phyloP scores from a whole-genome alignment of 257 asterid genomes.

The Eustoma russellianum region DNA sequence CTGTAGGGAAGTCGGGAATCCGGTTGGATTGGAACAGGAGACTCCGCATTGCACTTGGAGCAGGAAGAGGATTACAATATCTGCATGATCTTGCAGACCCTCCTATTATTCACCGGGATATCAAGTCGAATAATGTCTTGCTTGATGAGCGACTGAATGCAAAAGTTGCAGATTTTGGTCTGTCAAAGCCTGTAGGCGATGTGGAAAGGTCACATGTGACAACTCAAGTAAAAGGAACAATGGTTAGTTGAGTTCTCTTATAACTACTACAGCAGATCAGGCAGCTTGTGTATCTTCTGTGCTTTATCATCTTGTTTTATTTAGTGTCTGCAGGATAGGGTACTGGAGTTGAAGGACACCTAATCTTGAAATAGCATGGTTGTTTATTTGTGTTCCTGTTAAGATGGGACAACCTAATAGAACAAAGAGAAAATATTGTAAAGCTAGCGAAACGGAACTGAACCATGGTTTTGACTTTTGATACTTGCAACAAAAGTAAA shows the following conservation, averaged over 20 bases:
- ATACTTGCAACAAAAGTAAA: too few species aligned
- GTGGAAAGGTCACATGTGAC: slow-evolving; percentile 60
- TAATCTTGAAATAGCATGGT: neutral
- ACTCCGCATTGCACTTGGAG: slow-evolving; percentile 70
- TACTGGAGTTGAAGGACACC: too few species aligned
- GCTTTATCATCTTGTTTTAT: neutral
- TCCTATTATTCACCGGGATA: slow-evolving; percentile 88
- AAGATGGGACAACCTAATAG: too few species aligned
- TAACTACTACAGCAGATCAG: neutral
- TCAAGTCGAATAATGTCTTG: slow-evolving; percentile 71
- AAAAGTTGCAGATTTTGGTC: slow-evolving; percentile 93
- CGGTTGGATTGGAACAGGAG: slow-evolving; percentile 86
- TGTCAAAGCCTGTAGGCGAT: slow-evolving; percentile 66
- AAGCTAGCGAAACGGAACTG: too few species aligned
- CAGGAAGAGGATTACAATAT: slow-evolving; percentile 80
- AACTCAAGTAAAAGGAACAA: slow-evolving; percentile 97
- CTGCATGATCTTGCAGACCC: slow-evolving; percentile 86
- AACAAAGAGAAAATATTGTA: too few species aligned
- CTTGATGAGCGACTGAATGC: slow-evolving; percentile 69
- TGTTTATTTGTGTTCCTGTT: neutral
- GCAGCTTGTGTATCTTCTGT: neutral
- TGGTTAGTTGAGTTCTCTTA: slow-evolving; percentile 38
- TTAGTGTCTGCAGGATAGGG: neutral
- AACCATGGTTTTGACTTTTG: too few species aligned
- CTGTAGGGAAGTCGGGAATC: slow-evolving; percentile 63